These are phyloP conservation scores for Fraxinus velutina DNA, from an alignment of 305 asterid species.

Conservation along the genomic window DNA sequence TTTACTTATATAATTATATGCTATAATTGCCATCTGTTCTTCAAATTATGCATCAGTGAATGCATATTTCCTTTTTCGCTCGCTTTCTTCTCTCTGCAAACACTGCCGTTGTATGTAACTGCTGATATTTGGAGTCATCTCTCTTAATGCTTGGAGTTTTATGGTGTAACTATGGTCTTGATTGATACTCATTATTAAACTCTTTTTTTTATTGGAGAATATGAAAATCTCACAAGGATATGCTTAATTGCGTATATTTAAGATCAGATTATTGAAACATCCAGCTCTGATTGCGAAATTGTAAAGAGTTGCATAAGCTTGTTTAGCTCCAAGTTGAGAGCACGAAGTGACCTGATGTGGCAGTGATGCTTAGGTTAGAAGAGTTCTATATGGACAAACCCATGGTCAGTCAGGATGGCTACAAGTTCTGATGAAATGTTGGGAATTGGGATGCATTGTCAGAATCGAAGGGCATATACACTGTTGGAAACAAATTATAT, in stretches of 20 bases:
- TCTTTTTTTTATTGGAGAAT: neutral
- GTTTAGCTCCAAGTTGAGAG: neutral
- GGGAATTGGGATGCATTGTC: neutral
- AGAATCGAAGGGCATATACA: neutral
- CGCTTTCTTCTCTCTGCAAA: neutral
- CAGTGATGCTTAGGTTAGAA: neutral
- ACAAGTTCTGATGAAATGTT: neutral
- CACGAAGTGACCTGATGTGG: neutral
- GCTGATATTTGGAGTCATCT: neutral
- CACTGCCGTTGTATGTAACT: neutral
- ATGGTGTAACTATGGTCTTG: neutral
- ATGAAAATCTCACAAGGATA: neutral
- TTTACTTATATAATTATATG: neutral
- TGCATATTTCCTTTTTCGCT: neutral
- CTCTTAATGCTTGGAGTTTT: neutral
- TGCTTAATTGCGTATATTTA: neutral
- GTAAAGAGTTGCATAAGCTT: neutral
- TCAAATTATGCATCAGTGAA: neutral
- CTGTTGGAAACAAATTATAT: neutral
- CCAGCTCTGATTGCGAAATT: neutral
- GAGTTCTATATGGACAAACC: neutral
- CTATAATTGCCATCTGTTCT: neutral
- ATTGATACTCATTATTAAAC: neutral
- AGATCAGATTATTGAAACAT: neutral
- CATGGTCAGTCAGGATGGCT: neutral